These are phyloP conservation scores for Leishmania martiniquensis DNA, from an alignment of 208 protist genomes.

Conservation along the genomic window DNA sequence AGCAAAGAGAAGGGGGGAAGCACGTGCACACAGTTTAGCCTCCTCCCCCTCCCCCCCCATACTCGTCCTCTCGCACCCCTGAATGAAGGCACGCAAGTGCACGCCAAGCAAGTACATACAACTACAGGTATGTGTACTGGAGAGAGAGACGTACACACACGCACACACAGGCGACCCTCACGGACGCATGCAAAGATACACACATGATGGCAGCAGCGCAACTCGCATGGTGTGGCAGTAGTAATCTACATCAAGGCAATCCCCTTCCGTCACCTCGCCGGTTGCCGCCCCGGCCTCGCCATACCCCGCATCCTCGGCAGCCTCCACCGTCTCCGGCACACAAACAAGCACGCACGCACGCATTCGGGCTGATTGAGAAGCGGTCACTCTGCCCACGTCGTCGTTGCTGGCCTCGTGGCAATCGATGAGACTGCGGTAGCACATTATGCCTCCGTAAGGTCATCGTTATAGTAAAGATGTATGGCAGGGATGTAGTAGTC, in stretches of 20 bases:
- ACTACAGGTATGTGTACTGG: neutral
- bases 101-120: neutral
- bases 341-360: neutral
- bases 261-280: neutral
- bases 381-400: neutral
- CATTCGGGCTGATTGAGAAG: neutral
- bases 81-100: neutral
- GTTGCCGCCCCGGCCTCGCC: neutral
- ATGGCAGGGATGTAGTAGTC: constrained; percentile 94
- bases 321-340: neutral
- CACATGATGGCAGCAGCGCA: neutral
- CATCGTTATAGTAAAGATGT: constrained; percentile 95
- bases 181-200: neutral
- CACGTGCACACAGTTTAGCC: neutral
- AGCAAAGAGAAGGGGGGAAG: neutral
- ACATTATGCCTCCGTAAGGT: constrained; percentile 84
- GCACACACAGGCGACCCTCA: neutral
- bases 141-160: neutral
- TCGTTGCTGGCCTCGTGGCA: neutral
- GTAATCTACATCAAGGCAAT: constrained; percentile 21
- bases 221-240: neutral
- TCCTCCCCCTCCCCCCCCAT: neutral
- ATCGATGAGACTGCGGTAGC: neutral
- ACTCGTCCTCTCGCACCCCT: neutral
- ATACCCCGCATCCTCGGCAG: neutral